Evolutionary conservation across 2,329 filamentous ascomycete species (phyloP).

Genomic region (Colletotrichum viniferum): DNA sequence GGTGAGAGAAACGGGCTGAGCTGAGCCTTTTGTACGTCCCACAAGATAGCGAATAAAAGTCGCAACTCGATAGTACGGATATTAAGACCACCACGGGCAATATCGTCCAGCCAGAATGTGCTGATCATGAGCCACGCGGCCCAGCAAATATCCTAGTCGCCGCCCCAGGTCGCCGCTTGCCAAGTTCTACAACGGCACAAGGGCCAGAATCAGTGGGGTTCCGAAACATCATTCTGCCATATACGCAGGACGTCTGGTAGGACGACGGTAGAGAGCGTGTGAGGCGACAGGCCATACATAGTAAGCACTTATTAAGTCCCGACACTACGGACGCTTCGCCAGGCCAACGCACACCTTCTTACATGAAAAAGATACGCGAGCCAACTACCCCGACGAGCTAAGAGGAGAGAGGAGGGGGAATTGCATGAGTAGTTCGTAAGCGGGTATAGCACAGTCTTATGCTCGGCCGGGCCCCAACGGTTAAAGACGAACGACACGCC

Average conservation of each 20-base stretch:
- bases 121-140: neutral
- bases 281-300: neutral
- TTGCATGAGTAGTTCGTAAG: neutral
- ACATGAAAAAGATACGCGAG: neutral
- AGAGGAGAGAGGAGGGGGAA: neutral
- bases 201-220: neutral
- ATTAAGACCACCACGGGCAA: neutral
- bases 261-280: neutral
- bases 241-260: neutral
- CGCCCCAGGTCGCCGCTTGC: neutral
- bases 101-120: neutral
- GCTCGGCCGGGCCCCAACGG: neutral
- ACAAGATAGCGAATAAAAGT: neutral
- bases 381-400: neutral
- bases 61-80: neutral
- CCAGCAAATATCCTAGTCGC: constrained; percentile 6
- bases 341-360: neutral
- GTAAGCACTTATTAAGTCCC: constrained; percentile 3
- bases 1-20: neutral
- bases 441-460: neutral
- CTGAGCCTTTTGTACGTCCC: constrained; percentile 10
- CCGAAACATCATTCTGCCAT: neutral
- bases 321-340: neutral
- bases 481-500: neutral
- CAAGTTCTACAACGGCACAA: neutral